Evolutionary conservation across 495 filamentous ascomycete genomes (phyloP), one percentile per base, ranked within the genome.

Genomic region (Penicillium daleae): DNA sequence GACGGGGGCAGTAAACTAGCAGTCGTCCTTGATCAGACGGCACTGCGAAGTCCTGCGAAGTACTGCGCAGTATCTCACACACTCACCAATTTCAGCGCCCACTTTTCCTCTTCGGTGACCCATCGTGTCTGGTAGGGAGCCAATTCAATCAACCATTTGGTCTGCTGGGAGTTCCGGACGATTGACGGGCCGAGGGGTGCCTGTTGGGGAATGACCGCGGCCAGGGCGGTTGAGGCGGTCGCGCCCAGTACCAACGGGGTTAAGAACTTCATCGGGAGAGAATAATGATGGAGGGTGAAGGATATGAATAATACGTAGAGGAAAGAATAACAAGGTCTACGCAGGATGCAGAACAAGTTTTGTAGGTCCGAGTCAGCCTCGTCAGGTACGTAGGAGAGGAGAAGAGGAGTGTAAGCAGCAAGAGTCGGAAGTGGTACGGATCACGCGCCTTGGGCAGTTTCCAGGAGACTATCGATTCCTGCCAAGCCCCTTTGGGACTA

Each of bases 51-150:
- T n/a, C n/a, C n/a, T n/a, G n/a, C n/a, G n/a, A n/a, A n/a, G n/a
- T n/a, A 13, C 26, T 8, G 26, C 2, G 6, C 21, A 17, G 0
- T 17, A 0, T 32, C 9, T 2, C 37, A 55, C 37, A 55, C n/a
- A 76, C 87, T 59, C 85, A 97, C 92, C 66, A 93, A 80, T 74
- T 90, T 88, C 62, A 98, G 79, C 65, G 85, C 86, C 90, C 96
- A 97, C 78, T 99, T 99, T 78, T 97, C 87, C 31, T 97, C 92
- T 67, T 99, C 94, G 0, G 90, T 94, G 26, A 97, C 88, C 90
- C 91, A 96, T 77, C 80, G 76, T 24, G 86, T 92, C 65, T 92
- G 83, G 60, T 90, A 92, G n/a, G 92, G 94, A 17, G 85, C 80
- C n/a, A 96, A 77, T 80, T 99, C 93, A 62, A 99, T 89, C 35